A percentile compares a stretch with the other conserved stretches of the same genome.
Conservation (phyloP, 148 eudicot genomes). For the Chenopodium quinoa region DNA sequence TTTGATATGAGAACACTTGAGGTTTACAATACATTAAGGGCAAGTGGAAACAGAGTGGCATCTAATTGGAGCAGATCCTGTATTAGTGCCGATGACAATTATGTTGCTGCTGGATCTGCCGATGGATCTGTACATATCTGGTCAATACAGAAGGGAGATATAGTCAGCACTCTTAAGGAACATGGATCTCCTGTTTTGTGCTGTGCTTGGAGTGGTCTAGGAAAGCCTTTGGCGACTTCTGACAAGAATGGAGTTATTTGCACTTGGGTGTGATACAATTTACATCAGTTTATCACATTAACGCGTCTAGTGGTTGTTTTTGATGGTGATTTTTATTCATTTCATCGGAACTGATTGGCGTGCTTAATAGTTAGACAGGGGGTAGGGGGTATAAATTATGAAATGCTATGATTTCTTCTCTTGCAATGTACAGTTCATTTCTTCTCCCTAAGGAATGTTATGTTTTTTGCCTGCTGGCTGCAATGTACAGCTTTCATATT, state of each 20-base stretch:
- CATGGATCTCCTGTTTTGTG: conserved; percentile 67
- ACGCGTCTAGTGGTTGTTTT: background rate
- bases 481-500: too few species aligned
- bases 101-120: conserved; percentile 92
- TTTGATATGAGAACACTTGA: conserved; percentile 79
- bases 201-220: conserved; percentile 86
- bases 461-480: background rate
- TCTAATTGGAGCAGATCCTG: conserved; percentile 97
- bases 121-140: conserved; percentile 88
- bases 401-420: conserved; percentile 1
- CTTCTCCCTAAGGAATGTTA: background rate
- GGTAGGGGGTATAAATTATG: background rate
- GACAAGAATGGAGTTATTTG: conserved; percentile 80
- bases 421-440: conserved; percentile 25
- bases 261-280: conserved; percentile 60
- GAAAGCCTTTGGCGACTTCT: conserved; percentile 76
- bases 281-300: background rate
- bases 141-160: conserved; percentile 62
- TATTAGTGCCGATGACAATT: conserved; percentile 80
- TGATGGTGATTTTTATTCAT: background rate
- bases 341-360: background rate
- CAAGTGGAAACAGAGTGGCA: conserved; percentile 68
- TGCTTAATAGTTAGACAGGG: background rate
- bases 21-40: conserved; percentile 69
- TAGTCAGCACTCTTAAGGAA: conserved; percentile 77